A percentile compares a stretch with the other conserved stretches of the same genome.
These are phyloP conservation scores for Manihot esculenta DNA, from an alignment of 441 rosid species.

Conservation along the genomic window DNA sequence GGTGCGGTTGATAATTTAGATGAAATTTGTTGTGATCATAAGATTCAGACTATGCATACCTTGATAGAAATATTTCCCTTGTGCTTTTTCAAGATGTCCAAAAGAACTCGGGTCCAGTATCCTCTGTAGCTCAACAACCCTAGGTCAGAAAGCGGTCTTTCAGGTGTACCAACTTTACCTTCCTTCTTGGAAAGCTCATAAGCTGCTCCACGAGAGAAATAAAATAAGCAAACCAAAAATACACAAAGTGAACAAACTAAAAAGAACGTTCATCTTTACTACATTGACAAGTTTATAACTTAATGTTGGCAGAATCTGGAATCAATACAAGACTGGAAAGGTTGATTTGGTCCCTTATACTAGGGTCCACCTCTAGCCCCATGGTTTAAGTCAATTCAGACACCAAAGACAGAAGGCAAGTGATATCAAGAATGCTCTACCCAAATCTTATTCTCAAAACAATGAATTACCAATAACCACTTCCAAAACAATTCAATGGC, in stretches of 20 bases:
- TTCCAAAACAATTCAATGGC: background rate
- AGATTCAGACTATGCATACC: constrained; percentile 39
- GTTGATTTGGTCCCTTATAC: background rate
- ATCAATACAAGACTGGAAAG: background rate
- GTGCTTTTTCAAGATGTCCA: constrained; percentile 96
- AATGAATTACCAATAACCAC: too few species aligned
- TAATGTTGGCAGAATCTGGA: background rate
- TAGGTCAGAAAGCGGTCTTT: constrained; percentile 96
- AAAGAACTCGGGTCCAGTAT: constrained; percentile 92
- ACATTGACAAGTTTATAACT: background rate
- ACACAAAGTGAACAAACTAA: background rate
- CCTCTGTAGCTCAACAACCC: constrained; percentile 97
- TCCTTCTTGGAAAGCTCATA: constrained; percentile 99
- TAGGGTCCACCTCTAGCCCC: constrained; percentile 3
- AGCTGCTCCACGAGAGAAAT: constrained; percentile 41
- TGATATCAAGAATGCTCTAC: background rate
- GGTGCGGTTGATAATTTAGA: background rate
- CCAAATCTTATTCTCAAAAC: too few species aligned
- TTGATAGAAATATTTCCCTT: constrained; percentile 97
- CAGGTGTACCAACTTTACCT: constrained; percentile 98
- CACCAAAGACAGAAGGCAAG: background rate
- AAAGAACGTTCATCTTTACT: background rate
- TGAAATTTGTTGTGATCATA: background rate
- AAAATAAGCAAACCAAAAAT: background rate
- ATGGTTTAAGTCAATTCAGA: background rate